These are phyloP conservation scores for Talaromyces borbonicus DNA, from an alignment of 495 filamentous ascomycete genomes.

Conservation along the genomic window DNA sequence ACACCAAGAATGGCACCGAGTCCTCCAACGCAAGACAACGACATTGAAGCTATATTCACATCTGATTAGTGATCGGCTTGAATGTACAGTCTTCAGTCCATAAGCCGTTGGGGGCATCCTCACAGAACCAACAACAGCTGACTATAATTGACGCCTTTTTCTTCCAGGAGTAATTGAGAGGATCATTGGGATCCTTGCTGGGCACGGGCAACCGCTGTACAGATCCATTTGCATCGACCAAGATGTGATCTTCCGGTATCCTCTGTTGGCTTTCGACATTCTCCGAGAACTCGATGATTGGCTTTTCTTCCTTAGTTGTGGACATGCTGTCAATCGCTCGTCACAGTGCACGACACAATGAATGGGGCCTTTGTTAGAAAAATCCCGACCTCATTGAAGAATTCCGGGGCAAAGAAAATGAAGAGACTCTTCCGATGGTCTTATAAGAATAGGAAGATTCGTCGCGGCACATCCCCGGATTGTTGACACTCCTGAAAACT, in stretches of 20 bases:
- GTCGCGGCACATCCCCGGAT: no score
- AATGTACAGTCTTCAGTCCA: neutral
- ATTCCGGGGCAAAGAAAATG: no score
- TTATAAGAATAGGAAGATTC: no score
- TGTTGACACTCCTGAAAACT: no score
- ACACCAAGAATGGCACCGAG: constrained; percentile 20
- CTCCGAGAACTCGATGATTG: constrained; percentile 16
- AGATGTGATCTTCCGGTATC: constrained; percentile 7
- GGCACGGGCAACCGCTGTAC: constrained; percentile 23
- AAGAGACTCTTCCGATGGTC: no score
- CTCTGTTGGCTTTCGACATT: constrained; percentile 9
- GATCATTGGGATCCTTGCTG: constrained; percentile 27
- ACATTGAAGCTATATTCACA: constrained; percentile 20
- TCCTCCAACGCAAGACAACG: constrained; percentile 22
- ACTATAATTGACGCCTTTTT: constrained; percentile 23
- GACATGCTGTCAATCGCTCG: no score
- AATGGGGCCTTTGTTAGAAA: no score
- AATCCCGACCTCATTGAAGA: no score
- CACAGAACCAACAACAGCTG: constrained; percentile 30
- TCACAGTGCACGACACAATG: no score
- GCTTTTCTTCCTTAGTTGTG: constrained; percentile 10
- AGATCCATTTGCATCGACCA: constrained; percentile 16
- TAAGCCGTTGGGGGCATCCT: neutral
- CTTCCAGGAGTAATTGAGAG: constrained; percentile 23
- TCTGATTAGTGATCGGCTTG: neutral